Evolutionary conservation across 2,329 filamentous ascomycete genomes (phyloP).

Genomic region (Microsporum ferrugineum): DNA sequence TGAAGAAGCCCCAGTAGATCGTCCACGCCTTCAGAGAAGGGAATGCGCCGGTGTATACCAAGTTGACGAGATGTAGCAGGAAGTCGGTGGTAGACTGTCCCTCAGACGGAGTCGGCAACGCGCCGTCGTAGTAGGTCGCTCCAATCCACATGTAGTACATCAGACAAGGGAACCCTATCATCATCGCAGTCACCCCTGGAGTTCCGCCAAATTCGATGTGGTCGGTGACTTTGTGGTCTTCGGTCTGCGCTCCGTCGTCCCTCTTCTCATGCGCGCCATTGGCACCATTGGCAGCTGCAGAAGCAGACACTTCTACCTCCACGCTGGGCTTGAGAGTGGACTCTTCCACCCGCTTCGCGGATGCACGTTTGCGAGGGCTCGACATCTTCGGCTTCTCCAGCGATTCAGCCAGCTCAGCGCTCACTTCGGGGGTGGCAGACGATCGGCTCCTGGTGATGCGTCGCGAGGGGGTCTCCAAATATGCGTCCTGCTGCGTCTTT

Average conservation of each 20-base stretch:
- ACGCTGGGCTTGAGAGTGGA: slow-evolving; percentile 4
- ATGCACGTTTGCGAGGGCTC: slow-evolving; percentile 11
- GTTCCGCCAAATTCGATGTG: slow-evolving; percentile 78
- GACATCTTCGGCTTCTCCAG: slow-evolving; percentile 12
- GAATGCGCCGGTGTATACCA: slow-evolving; percentile 76
- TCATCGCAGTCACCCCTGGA: slow-evolving; percentile 67
- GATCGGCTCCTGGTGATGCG: slow-evolving; percentile 36
- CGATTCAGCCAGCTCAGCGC: slow-evolving; percentile 7
- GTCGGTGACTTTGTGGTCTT: slow-evolving; percentile 34
- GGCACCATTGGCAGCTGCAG: slow-evolving; percentile 16
- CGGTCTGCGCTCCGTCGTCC: slow-evolving; percentile 1
- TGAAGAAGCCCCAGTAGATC: slow-evolving; percentile 90
- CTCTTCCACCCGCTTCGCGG: slow-evolving; percentile 10
- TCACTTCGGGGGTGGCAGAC: slow-evolving; percentile 23
- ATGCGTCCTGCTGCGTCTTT: slow-evolving; percentile 42
- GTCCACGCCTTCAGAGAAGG: slow-evolving; percentile 72
- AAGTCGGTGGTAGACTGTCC: slow-evolving; percentile 63
- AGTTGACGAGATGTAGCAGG: slow-evolving; percentile 53
- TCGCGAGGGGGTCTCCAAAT: slow-evolving; percentile 41
- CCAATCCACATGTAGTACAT: slow-evolving; percentile 99
- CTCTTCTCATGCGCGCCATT: not conserved
- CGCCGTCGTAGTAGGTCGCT: slow-evolving; percentile 80
- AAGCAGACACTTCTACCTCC: slow-evolving; percentile 18
- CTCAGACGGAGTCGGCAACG: slow-evolving; percentile 55
- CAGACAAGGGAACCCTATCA: slow-evolving; percentile 81